Evolutionary conservation across 495 filamentous ascomycete species (phyloP), one percentile per base, ranked within the genome.

Genomic region (Lepidopterella palustris): DNA sequence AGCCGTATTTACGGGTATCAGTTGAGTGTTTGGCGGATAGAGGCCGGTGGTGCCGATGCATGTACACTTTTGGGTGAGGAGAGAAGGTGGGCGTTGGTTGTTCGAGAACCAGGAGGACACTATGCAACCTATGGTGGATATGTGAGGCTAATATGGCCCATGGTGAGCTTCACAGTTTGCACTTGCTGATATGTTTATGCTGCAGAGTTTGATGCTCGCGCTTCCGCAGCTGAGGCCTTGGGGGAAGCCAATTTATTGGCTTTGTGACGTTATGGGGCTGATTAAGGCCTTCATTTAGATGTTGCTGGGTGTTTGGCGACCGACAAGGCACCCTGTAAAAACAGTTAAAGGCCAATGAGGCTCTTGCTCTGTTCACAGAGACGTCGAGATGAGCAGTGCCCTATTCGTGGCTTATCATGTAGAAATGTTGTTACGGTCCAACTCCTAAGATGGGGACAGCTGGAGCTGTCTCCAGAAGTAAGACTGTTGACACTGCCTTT

Each of bases 381-480:
- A 35, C 31, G 15, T 6, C 31, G 6, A 35, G 6, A 6, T 15
- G 6, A 35, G 6, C 31, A 35, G 6, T 35, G 6, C 31, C 15
- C 6, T 35, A 35, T 35, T 6, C 31, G 6, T 42, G 35, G 18
- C 2, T 18, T 10, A 35, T 11, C 3, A 35, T 65, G 62, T 65
- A 31, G 53, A 52, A 50, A 28, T 42, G 58, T 35, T 61, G 29
- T 65, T 65, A 65, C 62, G 48, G 42, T 45, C 62, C 53, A 52
- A 24, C 26, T 50, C 42, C 56, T 53, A 54, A 49, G 5, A 20
- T 13, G 18, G 58, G 58, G 20, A 28, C 11, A 32, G 20, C 15
- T 10, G 4, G 5, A 24, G 47, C 47, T 50, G 13, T n/a, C 28
- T 50, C 47, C 8, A 25, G 51, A 53, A 58, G 49, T 13, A 48